Evolutionary conservation across 1,139 yeast species (phyloP), one percentile per base, ranked within the genome.

Genomic region (Meyerozyma smithsonii): DNA sequence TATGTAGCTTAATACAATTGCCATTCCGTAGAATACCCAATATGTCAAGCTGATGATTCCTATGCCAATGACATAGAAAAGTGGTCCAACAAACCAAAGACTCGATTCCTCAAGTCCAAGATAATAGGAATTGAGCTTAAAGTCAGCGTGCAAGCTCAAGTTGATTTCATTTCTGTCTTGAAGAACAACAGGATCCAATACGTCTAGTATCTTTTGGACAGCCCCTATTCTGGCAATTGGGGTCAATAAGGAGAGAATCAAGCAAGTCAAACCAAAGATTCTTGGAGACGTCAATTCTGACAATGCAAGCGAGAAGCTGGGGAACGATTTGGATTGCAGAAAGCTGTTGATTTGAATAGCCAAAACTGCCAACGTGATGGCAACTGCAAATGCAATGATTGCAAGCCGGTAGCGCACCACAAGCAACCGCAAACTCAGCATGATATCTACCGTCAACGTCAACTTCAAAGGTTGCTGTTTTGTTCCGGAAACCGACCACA

Each of bases 341-440:
- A 64, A 79, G 8, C 50, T 46, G 20, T 51, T 51, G 41, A 77
- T 62, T 51, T 84, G 89, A 25, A 73, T 49, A 1, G 69, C 50
- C 39, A 79, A 46, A 0, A 72, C 69, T 17, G 74, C 40, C 1
- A 75, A 52, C 2, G 76, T 64, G 8, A 79, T 61, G 40, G 72
- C 67, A 1, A 77, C 62, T 15, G 86, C 82, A 36, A 78, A 67
- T 0, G 86, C 71, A 1, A 81, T 77, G 24, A 81, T 61, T 0
- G 82, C 77, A 16, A 84, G 64, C 52, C 94, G 66, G 55, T 80
- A 84, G 39, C 88, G 66, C 38, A 83, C 61, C 10, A 82, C 78
- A 38, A 83, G 59, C 42, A 81, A 58, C 45, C 74, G 75, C 43
- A 84, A 56, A 38, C 76, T 66, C 25, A 64, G 56, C 25, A 72